These are phyloP conservation scores for Geotrichum ghanense DNA, from an alignment of 805 yeast genomes.

Conservation along the genomic window DNA sequence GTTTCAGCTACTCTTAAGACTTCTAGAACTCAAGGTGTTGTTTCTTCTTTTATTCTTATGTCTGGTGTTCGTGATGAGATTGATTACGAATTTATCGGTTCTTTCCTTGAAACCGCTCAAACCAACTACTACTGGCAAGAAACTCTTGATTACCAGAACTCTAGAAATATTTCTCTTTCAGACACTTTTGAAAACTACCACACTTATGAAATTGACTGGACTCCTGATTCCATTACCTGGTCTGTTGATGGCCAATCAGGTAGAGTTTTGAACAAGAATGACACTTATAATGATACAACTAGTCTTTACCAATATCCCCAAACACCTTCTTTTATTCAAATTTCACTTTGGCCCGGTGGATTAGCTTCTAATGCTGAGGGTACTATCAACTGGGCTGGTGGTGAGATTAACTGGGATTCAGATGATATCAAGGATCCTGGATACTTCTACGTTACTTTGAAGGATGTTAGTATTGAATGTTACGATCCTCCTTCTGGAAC, in stretches of 20 bases:
- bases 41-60: conserved; percentile 68
- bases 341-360: conserved; percentile 47
- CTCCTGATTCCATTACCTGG: conserved; percentile 62
- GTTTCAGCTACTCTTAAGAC: conserved; percentile 58
- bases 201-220: conserved; percentile 72
- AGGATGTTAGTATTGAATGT: conserved; percentile 50
- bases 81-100: conserved; percentile 80
- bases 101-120: conserved; percentile 54
- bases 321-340: conserved; percentile 76
- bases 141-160: conserved; percentile 53
- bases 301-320: conserved; percentile 73
- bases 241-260: conserved; percentile 53
- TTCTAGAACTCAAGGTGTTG: conserved; percentile 68
- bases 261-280: conserved; percentile 48
- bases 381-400: conserved; percentile 78
- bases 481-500: conserved; percentile 61
- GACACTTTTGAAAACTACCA: conserved; percentile 62
- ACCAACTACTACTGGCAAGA: conserved; percentile 77
- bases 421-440: conserved; percentile 63
- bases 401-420: conserved; percentile 72
- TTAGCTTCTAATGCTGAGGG: conserved; percentile 40
- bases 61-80: conserved; percentile 86
- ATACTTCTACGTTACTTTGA: conserved; percentile 62
- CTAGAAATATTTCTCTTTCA: conserved; percentile 30
- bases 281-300: conserved; percentile 48